Evolutionary conservation across 2,329 filamentous ascomycete species (phyloP).

Genomic region (Colletotrichum viniferum): DNA sequence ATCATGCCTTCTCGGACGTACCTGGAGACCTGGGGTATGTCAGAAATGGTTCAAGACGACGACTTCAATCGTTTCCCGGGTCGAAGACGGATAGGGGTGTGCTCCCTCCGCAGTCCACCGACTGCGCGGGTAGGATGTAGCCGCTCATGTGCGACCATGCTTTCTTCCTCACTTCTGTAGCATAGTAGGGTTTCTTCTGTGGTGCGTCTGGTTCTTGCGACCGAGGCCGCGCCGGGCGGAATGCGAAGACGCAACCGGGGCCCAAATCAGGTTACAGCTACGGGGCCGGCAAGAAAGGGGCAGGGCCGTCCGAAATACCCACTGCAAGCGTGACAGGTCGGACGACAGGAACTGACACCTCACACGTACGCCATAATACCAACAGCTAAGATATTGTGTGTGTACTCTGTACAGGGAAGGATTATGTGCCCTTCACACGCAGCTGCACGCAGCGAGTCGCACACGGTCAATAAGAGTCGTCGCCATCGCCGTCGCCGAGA

Average conservation of each 20-base stretch:
- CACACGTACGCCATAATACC: not conserved
- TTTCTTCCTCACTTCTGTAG: not conserved
- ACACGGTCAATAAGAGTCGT: not conserved
- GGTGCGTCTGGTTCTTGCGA: not conserved
- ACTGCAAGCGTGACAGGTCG: conserved; percentile 11
- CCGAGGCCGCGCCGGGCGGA: not conserved
- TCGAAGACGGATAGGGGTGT: not conserved
- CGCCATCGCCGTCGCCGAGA: not conserved
- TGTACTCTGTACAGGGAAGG: not conserved
- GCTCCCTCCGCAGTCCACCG: not conserved
- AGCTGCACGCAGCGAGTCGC: not conserved
- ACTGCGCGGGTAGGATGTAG: not conserved
- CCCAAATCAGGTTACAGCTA: conserved; percentile 15
- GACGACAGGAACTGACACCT: conserved; percentile 6
- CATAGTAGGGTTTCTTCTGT: not conserved
- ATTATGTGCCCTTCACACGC: not conserved
- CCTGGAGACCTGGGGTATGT: not conserved
- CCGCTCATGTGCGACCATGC: not conserved
- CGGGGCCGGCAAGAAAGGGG: conserved; percentile 2
- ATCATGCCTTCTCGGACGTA: not conserved
- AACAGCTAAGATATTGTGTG: not conserved
- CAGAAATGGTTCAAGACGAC: not conserved
- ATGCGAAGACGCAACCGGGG: conserved; percentile 9
- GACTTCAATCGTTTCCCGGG: not conserved
- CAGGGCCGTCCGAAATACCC: conserved; percentile 5